Evolutionary conservation across 2,329 filamentous ascomycete genomes (phyloP).

Genomic region (Exophiala sp.): DNA sequence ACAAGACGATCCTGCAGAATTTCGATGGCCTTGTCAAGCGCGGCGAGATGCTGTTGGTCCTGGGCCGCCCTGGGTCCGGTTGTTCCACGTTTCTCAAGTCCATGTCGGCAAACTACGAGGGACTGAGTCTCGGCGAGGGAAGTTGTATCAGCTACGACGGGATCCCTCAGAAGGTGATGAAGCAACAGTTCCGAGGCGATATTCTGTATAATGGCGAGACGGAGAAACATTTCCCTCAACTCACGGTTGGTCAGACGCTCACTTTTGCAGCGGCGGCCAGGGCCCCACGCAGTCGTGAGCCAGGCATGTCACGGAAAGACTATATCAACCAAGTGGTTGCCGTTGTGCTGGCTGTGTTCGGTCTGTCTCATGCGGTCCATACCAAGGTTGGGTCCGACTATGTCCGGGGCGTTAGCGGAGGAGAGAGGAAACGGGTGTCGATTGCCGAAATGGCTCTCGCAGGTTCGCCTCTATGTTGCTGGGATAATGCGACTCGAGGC

Average conservation of each 20-base stretch:
- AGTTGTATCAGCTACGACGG: conserved; percentile 74
- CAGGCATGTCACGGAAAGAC: conserved; percentile 61
- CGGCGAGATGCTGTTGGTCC: conserved; percentile 58
- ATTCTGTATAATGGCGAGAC: conserved; percentile 53
- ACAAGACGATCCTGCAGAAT: conserved; percentile 38
- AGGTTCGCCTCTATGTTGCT: conserved; percentile 44
- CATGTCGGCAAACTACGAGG: conserved; percentile 73
- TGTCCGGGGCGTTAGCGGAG: conserved; percentile 61
- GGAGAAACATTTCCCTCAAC: conserved; percentile 47
- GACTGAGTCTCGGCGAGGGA: conserved; percentile 62
- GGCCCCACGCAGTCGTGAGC: conserved; percentile 35
- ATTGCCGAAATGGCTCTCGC: conserved; percentile 53
- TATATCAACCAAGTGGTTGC: conserved; percentile 71
- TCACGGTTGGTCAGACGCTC: conserved; percentile 49
- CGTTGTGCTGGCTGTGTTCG: conserved; percentile 83
- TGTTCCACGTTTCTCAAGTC: conserved; percentile 76
- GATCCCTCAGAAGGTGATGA: conserved; percentile 46
- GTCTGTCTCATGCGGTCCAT: conserved; percentile 75
- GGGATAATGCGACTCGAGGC: conserved; percentile 48
- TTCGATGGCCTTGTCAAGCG: conserved; percentile 48
- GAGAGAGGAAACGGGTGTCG: conserved; percentile 58
- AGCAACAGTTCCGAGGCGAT: conserved; percentile 44
- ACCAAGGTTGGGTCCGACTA: conserved; percentile 65
- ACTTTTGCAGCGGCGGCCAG: conserved; percentile 45
- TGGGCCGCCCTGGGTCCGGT: conserved; percentile 61